Percentiles rank a stretch among this genome's conserved stretches.
Conservation (phyloP, 23 red algal species). For the Gracilaria domingensis region DNA sequence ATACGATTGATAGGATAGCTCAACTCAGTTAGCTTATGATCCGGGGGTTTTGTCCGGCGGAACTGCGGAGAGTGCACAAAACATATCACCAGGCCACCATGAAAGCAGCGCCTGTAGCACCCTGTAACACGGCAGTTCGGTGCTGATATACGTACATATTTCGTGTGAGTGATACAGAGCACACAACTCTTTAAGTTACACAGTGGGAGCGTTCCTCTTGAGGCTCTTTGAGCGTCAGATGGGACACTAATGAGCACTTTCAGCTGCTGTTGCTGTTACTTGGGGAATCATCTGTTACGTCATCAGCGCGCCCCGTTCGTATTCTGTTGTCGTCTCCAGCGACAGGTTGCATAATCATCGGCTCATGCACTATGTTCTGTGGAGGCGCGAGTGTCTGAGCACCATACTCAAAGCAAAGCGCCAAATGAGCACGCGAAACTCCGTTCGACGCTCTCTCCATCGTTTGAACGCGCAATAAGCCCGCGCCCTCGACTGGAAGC, state of each 20-base stretch:
- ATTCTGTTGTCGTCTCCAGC: neutral
- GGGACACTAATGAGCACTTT: neutral
- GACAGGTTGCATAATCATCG: neutral
- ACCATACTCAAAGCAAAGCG: constrained; percentile 25
- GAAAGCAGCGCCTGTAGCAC: too few species aligned
- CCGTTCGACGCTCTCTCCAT: neutral
- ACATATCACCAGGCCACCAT: too few species aligned
- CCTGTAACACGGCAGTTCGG: too few species aligned
- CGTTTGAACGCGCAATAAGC: neutral
- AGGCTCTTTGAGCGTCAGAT: neutral
- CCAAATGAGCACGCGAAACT: constrained; percentile 3
- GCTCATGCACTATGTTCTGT: neutral
- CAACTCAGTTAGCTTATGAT: too few species aligned
- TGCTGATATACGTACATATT: too few species aligned
- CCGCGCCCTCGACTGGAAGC: constrained; percentile 2
- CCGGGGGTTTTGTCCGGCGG: too few species aligned
- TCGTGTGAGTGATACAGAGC: too few species aligned
- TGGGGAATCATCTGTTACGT: neutral
- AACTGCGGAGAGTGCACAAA: too few species aligned
- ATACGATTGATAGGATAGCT: too few species aligned
- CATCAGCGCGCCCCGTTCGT: neutral
- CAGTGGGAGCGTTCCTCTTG: too few species aligned
- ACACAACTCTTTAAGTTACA: too few species aligned
- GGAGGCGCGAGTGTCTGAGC: neutral
- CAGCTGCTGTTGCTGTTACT: neutral